Percentiles rank a stretch among this genome's conserved stretches.
Evolutionary conservation across 257 asterid species (phyloP).

Genomic region (Przewalskia tangutica): DNA sequence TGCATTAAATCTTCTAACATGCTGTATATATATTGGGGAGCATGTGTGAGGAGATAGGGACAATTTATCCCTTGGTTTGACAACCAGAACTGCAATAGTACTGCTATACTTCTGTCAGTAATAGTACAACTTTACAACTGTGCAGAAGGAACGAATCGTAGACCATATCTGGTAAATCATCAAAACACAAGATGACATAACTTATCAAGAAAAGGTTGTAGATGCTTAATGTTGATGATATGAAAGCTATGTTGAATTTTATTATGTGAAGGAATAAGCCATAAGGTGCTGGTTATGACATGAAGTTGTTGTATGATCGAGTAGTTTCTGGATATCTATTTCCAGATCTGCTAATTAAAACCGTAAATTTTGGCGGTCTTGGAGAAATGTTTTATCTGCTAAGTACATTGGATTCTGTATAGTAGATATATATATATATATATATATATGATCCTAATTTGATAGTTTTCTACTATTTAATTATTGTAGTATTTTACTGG

Average conservation of each 20-base stretch:
- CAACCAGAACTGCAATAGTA: no score
- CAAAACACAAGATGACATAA: no score
- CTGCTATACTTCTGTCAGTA: no score
- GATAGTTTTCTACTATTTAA: background rate
- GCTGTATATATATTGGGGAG: no score
- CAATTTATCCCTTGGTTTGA: no score
- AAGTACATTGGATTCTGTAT: background rate
- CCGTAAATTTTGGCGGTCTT: background rate
- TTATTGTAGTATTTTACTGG: background rate
- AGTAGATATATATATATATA: background rate
- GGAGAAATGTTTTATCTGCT: background rate
- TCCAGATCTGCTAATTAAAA: background rate
- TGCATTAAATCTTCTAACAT: no score
- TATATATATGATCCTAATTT: background rate
- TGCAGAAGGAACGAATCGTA: no score
- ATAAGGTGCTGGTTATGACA: background rate
- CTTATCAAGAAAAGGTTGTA: background rate
- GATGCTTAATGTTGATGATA: background rate
- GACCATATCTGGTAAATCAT: no score
- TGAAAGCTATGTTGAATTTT: background rate
- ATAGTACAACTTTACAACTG: no score
- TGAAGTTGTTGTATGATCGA: background rate
- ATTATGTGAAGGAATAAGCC: background rate
- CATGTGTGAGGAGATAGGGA: no score
- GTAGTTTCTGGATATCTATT: background rate